Percentiles rank a stretch among this genome's conserved stretches.
Conservation (phyloP, 495 filamentous ascomycete species). For the Darksidea phi region DNA sequence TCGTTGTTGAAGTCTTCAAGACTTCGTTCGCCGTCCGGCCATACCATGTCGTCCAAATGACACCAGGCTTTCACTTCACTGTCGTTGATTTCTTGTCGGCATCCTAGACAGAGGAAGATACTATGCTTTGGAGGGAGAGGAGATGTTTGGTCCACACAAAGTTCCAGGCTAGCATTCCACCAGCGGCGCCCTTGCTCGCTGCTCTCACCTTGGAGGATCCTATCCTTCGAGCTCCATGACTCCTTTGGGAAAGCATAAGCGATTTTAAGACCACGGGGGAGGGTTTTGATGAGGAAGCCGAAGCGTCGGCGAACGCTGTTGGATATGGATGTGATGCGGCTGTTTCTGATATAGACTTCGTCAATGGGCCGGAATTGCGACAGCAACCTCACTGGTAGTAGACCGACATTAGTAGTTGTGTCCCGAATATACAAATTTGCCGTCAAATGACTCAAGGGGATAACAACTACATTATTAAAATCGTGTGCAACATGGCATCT, state of each 20-base stretch:
- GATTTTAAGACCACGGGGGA: neutral
- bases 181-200: neutral
- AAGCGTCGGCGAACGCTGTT: neutral
- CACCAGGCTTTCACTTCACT: no score
- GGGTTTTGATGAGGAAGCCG: neutral
- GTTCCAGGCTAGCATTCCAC: no score
- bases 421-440: neutral
- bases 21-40: no score
- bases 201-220: neutral
- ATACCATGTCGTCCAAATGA: no score
- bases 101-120: neutral
- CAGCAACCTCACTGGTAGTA: neutral
- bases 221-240: neutral
- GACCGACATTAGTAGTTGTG: neutral
- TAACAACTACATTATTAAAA: neutral
- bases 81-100: no score
- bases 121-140: neutral
- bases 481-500: neutral
- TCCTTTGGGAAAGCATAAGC: neutral
- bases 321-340: neutral
- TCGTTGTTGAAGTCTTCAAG: no score
- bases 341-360: neutral
- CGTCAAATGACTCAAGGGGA: neutral
- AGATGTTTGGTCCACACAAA: no score
- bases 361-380: neutral